A percentile compares a stretch with the other conserved stretches of the same genome.
phyloP scores from a whole-genome alignment of 148 eudicot species.

The Silene latifolia region DNA sequence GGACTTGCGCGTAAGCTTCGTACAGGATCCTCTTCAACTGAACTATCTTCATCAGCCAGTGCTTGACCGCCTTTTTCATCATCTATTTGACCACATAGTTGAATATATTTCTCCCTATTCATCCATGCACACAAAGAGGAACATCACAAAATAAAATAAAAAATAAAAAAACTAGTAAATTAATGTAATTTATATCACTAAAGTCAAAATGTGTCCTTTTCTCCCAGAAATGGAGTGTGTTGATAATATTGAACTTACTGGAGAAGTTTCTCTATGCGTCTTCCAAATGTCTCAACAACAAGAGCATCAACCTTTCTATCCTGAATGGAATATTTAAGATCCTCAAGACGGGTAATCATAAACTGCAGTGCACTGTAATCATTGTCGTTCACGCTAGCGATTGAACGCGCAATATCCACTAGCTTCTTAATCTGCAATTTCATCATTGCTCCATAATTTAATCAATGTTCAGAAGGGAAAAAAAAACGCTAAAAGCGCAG shows the following conservation, averaged over 20 bases:
- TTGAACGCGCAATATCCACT: conserved; percentile 78
- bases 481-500: not conserved
- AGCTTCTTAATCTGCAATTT: conserved; percentile 75
- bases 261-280: conserved; percentile 87
- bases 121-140: conserved; percentile 11
- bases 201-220: not conserved
- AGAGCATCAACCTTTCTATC: conserved; percentile 99
- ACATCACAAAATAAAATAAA: not conserved
- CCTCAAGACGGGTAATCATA: conserved; percentile 75
- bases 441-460: conserved; percentile 17
- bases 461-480: not conserved
- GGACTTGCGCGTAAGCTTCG: conserved; percentile 97
- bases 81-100: conserved; percentile 84
- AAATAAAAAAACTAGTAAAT: not conserved
- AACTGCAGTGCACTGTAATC: conserved; percentile 81
- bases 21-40: conserved; percentile 61
- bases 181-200: not conserved
- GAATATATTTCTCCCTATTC: conserved; percentile 87
- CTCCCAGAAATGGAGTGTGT: not conserved
- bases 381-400: conserved; percentile 56
- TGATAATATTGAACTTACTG: conserved; percentile 58
- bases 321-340: conserved; percentile 90
- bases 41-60: conserved; percentile 78
- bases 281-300: conserved; percentile 97
- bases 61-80: conserved; percentile 61